Conservation (phyloP, 73 alveolate genomes). For the Urostyla sp. region DNA sequence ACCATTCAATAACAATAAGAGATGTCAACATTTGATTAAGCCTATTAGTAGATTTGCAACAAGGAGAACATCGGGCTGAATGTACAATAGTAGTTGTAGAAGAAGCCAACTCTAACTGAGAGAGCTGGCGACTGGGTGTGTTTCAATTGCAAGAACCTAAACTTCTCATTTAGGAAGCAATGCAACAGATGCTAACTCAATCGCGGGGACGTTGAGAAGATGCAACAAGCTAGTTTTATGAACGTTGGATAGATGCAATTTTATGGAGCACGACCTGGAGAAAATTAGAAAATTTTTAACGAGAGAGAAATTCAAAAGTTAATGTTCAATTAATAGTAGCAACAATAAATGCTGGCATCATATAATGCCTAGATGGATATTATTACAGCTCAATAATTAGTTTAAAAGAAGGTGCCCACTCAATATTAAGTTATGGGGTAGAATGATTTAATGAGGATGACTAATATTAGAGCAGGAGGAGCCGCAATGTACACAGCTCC, state of each 20-base stretch:
- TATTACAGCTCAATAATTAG: no score
- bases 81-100: not conserved
- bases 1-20: not conserved
- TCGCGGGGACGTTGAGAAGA: slow-evolving; percentile 39
- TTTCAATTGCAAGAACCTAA: slow-evolving; percentile 82
- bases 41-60: not conserved
- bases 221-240: no score
- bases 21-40: not conserved
- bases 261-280: not conserved
- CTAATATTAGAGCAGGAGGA: no score
- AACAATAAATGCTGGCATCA: no score
- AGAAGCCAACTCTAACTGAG: slow-evolving; percentile 71
- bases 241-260: not conserved
- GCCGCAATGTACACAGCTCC: no score
- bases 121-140: slow-evolving; percentile 97
- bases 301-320: no score
- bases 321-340: no score
- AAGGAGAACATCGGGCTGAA: slow-evolving; percentile 8
- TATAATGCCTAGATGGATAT: no score
- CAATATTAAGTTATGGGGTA: no score
- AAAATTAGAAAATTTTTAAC: no score
- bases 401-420: no score
- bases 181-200: slow-evolving; percentile 87
- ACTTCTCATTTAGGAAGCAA: slow-evolving; percentile 86
- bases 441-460: no score